Base-by-base conservation (phyloP, 306 rosid genomes). In the Glycyrrhiza uralensis region DNA sequence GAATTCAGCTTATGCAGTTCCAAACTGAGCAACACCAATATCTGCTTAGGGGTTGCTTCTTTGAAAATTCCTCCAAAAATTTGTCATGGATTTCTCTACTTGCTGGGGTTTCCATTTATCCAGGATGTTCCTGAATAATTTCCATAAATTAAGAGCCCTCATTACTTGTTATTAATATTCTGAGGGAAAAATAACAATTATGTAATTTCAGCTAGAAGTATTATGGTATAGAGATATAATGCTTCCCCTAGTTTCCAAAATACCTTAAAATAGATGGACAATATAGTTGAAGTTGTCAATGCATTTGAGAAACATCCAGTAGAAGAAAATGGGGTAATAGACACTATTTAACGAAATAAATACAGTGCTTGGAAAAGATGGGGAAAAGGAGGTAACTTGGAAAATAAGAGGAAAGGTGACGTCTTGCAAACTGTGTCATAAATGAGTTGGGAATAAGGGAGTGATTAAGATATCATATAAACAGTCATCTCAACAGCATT, bases 1-100 rank as follows among this genome's bases (percentile, higher is more conserved):
- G 83, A 82, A 74, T 68, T 85, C 97, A 55, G 39, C 77, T 36
- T 91, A 86, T 83, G 87, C 84, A 70, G 75, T 64, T 51, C 35
- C 26, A 59, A 51, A 67, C 4, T 14, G 35, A 76, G 74, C 71
- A 66, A n/a, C 19, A 51, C 13, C 38, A 22, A 30, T 24, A 4
- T 73, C 76, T 54, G 26, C 9, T 46, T 72, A 24, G 35, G 69
- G 19, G 70, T 67, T 79, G 62, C 59, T 47, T 70, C 39, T 39
- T 46, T 18, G 9, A 39, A 11, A 46, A 7, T 56, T 57, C 14
- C 71, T 63, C 28, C 35, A 41, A 55, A 29, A 33, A 2, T 7
- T 22, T 46, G 58, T 7, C 66, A n/a, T 9, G n/a, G 47, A n/a
- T 12, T 80, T 55, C 28, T 14, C 30, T 22, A 26, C 51, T 44